Base-by-base conservation (phyloP, 768 basidiomycete genomes). In the Boletus edulis region DNA sequence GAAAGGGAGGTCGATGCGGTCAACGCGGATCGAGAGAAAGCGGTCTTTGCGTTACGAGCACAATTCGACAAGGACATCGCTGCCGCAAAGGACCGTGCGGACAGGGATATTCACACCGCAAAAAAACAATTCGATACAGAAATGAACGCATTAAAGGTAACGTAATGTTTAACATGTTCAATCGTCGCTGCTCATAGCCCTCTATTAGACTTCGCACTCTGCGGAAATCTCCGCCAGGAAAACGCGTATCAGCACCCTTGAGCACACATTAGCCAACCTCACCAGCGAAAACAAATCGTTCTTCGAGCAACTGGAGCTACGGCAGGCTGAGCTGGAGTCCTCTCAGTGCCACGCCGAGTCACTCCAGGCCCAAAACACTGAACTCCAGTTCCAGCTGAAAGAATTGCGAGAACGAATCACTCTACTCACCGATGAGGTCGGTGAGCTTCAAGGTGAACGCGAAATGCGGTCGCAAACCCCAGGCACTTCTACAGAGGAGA, bases 241-340 rank as follows among this genome's bases (percentile, higher is more conserved):
- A 31, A 74, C 81, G 3, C 85, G 84, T 43, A 85, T 97, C 46
- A 72, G 79, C 8, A 75, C 82, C 10, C 79, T 98, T 32, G 90
- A 95, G 63, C 73, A 75, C 37, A 85, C 85, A 2, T 75, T 92
- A n/a, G 79, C 81, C 58, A 83, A 78, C 31, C 77, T 94, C 9
- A 81, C 83, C 14, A 72, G 76, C 27, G 91, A 94, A 66, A 95
- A 94, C 64, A 86, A 85, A 60, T 69, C 75, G 12, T 80, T 93
- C 58, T 98, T 98, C 67, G 91, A 95, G 60, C 84, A 89, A 56
- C 77, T 94, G 4, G 94, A 98, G 71, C 64, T 88, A 45, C 86
- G 91, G 31, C 93, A 96, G 68, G 94, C 91, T 15, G 95, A 98
- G 65, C 71, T 89, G 12, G 97, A 99, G 72, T 88, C 90, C 2